phyloP scores from a whole-genome alignment of 495 filamentous ascomycete species.

The Aspergillus mulundensis region DNA sequence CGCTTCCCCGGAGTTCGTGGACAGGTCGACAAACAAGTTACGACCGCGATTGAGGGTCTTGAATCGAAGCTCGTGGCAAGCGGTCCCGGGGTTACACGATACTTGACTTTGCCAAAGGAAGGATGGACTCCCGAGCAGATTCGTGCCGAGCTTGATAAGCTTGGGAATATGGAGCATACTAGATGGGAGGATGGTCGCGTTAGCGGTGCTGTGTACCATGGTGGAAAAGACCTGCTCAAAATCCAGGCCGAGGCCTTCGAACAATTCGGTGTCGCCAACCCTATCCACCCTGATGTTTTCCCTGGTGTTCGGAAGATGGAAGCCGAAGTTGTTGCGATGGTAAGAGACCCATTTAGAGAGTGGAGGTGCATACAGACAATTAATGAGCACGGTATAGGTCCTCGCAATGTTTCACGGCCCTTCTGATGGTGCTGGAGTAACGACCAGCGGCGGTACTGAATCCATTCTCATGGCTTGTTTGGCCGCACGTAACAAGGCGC shows the following conservation, averaged over 20 bases:
- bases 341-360: conserved; percentile 25
- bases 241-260: conserved; percentile 90
- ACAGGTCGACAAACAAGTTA: conserved; percentile 75
- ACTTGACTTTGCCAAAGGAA: conserved; percentile 75
- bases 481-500: conserved; percentile 83
- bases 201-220: conserved; percentile 94
- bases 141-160: conserved; percentile 69
- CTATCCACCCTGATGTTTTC: conserved; percentile 98
- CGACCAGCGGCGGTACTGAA: conserved; percentile 90
- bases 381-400: conserved; percentile 45
- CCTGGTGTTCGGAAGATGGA: conserved; percentile 99
- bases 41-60: conserved; percentile 61
- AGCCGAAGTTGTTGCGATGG: conserved; percentile 96
- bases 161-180: conserved; percentile 86
- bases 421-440: conserved; percentile 75
- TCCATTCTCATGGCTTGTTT: conserved; percentile 94
- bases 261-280: conserved; percentile 93
- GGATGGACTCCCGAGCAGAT: conserved; percentile 80
- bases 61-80: conserved; percentile 75
- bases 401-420: conserved; percentile 90
- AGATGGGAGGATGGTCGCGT: conserved; percentile 95
- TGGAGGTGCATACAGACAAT: background rate
- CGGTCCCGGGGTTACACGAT: conserved; percentile 67
- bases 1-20: conserved; percentile 76
- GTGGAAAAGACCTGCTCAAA: conserved; percentile 75